Evolutionary conservation across 257 asterid genomes (phyloP), one percentile per base, ranked within the genome.

Genomic region (Galeopsis tetrahit): DNA sequence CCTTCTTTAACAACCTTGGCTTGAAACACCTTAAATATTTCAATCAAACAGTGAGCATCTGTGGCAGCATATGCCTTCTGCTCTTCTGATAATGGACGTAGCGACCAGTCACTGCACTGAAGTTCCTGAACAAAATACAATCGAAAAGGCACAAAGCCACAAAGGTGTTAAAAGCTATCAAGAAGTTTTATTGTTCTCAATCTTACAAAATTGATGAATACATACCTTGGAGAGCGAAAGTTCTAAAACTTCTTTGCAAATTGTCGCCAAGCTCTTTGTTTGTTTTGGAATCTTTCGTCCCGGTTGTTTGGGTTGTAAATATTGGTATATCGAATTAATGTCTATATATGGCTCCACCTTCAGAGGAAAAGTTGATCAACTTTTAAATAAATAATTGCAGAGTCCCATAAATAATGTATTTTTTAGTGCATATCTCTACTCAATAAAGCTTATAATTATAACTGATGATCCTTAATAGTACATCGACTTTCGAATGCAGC

Each of bases 51-150:
- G 42, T 76, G 79, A 76, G 98, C 98, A 87, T 95, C 98, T 38
- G 75, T 84, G 55, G 97, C 99, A 17, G 99, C 98, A 78, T 95
- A 95, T 49, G 3, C 70, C 87, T 86, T 90, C 82, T 95, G 98
- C 78, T 88, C 91, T 78, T 88, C 91, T 40, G 96, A 83, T 36
- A 92, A 85, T 71, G 99, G 99, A 32, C 96, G 97, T 31, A 77
- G 85, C 5, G 98, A 95, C 99, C 99, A 95, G 76, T 95, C 99
- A 77, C 99, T 92, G 80, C 99, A 95, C 78, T 95, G 98, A 76
- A 87, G 89, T 79, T 94, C 99, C 99, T 94, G 80, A 59, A 77
- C 9, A 28, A 58, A 58, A 48, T 35, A 63, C 17, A 49, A 31
- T 15, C 4, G 32, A 43, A 70, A 70, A 38, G 31, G 5, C 52